These are phyloP conservation scores for Oryza officinalis DNA, from an alignment of 176 grass and related monocot species.

Conservation along the genomic window DNA sequence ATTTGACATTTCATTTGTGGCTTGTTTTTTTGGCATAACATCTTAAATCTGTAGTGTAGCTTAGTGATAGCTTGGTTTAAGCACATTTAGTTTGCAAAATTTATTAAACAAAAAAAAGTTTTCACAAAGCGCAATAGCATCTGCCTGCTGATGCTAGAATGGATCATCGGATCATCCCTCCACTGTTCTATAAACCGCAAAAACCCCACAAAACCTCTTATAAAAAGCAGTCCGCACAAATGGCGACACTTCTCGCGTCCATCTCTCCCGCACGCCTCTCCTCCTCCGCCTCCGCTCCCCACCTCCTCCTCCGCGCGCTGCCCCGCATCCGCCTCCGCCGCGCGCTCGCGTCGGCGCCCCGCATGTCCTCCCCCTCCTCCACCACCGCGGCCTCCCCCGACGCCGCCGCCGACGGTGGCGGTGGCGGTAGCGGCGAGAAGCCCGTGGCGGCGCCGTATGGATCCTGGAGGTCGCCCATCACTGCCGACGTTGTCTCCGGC, in stretches of 20 bases:
- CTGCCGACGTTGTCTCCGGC: slow-evolving; percentile 52
- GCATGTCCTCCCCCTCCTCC: slow-evolving; percentile 17
- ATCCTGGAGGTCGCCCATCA: slow-evolving; percentile 60
- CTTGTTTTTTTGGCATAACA: too few relatives aligned
- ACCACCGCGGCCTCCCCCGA: not conserved
- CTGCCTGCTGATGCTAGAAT: not conserved
- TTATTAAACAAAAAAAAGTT: too few relatives aligned
- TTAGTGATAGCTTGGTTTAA: too few relatives aligned
- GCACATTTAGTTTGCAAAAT: too few relatives aligned
- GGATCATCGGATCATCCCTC: not conserved
- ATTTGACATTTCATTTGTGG: too few relatives aligned
- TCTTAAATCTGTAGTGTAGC: too few relatives aligned
- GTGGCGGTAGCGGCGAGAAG: slow-evolving; percentile 14
- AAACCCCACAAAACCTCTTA: slow-evolving; percentile 24
- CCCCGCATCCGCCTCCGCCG: slow-evolving; percentile 8
- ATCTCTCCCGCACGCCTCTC: slow-evolving; percentile 23
- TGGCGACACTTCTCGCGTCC: slow-evolving; percentile 26
- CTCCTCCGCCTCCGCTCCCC: not conserved
- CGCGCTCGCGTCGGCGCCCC: slow-evolving; percentile 13
- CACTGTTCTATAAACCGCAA: not conserved
- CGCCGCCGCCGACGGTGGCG: not conserved
- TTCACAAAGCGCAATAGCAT: not conserved
- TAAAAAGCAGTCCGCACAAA: slow-evolving; percentile 4
- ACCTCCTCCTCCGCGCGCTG: slow-evolving; percentile 8
- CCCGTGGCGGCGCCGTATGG: slow-evolving; percentile 45